Conservation (phyloP, 169 alveolate genomes). For the Babesia ovata region DNA sequence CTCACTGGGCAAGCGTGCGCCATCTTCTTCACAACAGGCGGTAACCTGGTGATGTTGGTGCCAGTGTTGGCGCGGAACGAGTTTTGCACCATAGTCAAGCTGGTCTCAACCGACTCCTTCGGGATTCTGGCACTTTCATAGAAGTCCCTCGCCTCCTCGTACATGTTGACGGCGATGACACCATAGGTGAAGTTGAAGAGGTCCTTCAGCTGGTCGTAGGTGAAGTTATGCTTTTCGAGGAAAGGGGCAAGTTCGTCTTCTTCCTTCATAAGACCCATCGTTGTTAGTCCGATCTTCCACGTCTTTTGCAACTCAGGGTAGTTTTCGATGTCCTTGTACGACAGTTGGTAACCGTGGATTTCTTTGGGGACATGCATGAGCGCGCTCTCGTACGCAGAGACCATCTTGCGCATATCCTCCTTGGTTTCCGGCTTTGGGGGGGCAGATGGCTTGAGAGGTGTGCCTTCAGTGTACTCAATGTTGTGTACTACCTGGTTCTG, state of each 20-base stretch:
- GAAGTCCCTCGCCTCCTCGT: conserved; percentile 48
- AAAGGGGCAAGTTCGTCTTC: conserved; percentile 48
- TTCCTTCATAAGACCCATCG: conserved; percentile 47
- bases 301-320: conserved; percentile 50
- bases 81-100: conserved; percentile 38
- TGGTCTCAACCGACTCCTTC: conserved; percentile 62
- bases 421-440: conserved; percentile 8
- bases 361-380: conserved; percentile 55
- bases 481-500: no score
- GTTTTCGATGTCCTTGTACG: conserved; percentile 38
- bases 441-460: background rate
- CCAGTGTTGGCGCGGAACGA: conserved; percentile 51
- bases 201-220: conserved; percentile 51
- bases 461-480: no score
- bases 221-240: conserved; percentile 50
- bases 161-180: conserved; percentile 55
- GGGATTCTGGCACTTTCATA: conserved; percentile 60
- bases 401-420: conserved; percentile 5
- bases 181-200: conserved; percentile 61
- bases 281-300: conserved; percentile 49
- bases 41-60: conserved; percentile 56
- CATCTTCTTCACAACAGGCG: conserved; percentile 59
- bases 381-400: conserved; percentile 48
- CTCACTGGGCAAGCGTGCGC: conserved; percentile 49
- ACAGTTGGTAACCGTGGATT: conserved; percentile 47